A percentile compares a stretch with the other conserved stretches of the same genome.
Conservation (phyloP, 179 eudicot species). For the Spergularia azorica region DNA sequence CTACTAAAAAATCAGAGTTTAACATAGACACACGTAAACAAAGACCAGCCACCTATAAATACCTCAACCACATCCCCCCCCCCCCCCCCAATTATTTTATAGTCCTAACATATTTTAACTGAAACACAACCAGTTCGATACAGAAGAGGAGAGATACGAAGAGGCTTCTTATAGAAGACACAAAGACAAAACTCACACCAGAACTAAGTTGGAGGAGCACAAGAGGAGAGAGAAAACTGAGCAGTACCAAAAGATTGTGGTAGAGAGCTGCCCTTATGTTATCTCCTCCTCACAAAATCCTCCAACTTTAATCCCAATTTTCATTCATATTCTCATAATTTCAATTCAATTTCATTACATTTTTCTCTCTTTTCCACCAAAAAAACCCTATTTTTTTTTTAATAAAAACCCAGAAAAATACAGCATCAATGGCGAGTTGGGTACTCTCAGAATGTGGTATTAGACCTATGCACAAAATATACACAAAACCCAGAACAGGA, state of each 20-base stretch:
- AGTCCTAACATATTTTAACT: too few species aligned
- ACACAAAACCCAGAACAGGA: slow-evolving; percentile 51
- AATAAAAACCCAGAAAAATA: not conserved
- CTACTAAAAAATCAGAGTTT: too few species aligned
- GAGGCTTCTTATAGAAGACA: too few species aligned
- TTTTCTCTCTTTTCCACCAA: slow-evolving; percentile 1
- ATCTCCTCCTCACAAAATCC: slow-evolving; percentile 28
- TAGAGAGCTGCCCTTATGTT: slow-evolving; percentile 31
- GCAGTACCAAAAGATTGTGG: slow-evolving; percentile 33
- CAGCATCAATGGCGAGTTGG: slow-evolving; percentile 64
- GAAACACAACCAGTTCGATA: too few species aligned
- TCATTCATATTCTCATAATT: slow-evolving; percentile 8
- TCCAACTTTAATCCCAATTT: not conserved
- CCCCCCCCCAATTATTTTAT: too few species aligned
- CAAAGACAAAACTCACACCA: too few species aligned
- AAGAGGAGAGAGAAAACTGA: not conserved
- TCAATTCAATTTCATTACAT: not conserved
- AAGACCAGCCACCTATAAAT: not conserved
- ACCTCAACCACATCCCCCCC: too few species aligned
- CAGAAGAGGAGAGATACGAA: too few species aligned
- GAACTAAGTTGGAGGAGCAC: not conserved
- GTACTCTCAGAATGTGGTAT: slow-evolving; percentile 77
- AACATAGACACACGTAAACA: not conserved
- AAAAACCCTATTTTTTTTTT: not conserved
- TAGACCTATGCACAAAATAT: slow-evolving; percentile 56